A percentile compares a stretch with the other conserved stretches of the same genome.
These are phyloP conservation scores for Coemansia sp. DNA, from an alignment of 192 early-diverging fungal species.

Conservation along the genomic window DNA sequence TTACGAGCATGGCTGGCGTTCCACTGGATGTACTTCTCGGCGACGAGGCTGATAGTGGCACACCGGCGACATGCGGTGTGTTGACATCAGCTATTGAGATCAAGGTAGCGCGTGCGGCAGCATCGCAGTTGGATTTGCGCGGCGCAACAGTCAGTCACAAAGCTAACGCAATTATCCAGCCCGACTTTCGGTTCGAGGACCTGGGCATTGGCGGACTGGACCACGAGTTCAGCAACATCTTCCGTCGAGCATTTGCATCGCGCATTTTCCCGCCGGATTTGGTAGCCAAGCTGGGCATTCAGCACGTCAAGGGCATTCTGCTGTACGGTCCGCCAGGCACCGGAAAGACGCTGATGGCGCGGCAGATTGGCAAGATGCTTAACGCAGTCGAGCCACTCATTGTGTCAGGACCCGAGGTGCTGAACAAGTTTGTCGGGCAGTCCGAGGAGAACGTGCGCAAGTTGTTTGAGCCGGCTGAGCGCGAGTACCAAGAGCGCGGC, in stretches of 20 bases:
- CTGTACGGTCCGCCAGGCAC: constrained; percentile 94
- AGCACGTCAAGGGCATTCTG: constrained; percentile 93
- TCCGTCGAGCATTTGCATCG: constrained; percentile 95
- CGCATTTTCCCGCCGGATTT: constrained; percentile 92
- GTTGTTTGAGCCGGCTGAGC: constrained; percentile 90
- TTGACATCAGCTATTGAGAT: constrained; percentile 70
- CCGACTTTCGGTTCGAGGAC: constrained; percentile 95
- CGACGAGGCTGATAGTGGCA: constrained; percentile 1
- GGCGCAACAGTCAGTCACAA: constrained; percentile 58
- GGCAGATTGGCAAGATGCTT: constrained; percentile 99
- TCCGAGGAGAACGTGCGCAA: constrained; percentile 97
- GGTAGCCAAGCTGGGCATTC: constrained; percentile 93
- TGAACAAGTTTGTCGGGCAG: constrained; percentile 96
- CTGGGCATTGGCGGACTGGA: constrained; percentile 98
- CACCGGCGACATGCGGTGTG: constrained; percentile 54
- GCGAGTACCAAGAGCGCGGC: constrained; percentile 89
- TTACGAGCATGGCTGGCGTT: constrained; percentile 45
- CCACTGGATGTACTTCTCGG: constrained; percentile 44
- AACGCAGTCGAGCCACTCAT: constrained; percentile 91
- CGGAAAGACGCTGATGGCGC: constrained; percentile 96
- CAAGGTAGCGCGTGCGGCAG: constrained; percentile 65
- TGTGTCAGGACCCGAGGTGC: constrained; percentile 93
- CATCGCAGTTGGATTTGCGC: constrained; percentile 74
- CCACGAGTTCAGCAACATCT: constrained; percentile 88
- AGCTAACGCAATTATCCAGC: constrained; percentile 79